Conservation (phyloP, 2,329 filamentous ascomycete genomes). For the Exophiala bonariae region DNA sequence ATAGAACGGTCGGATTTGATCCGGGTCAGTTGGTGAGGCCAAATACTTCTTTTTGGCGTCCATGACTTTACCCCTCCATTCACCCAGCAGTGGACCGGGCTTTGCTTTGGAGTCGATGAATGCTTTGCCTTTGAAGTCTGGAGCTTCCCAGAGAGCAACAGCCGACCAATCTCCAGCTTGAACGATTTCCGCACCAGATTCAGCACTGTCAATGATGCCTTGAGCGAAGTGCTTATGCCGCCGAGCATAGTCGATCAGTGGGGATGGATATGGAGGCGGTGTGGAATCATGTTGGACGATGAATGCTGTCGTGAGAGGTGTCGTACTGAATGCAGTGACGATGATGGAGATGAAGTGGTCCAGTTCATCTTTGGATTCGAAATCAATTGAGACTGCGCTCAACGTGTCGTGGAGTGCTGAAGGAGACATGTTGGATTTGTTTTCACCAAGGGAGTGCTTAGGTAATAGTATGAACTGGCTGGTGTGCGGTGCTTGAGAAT, state of each 20-base stretch:
- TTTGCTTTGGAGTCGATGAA: slow-evolving; percentile 22
- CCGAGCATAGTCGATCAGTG: slow-evolving; percentile 15
- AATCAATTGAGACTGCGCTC: slow-evolving; percentile 5
- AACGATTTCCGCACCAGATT: slow-evolving; percentile 22
- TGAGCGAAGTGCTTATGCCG: slow-evolving; percentile 20
- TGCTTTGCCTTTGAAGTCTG: slow-evolving; percentile 18
- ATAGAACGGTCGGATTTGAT: slow-evolving; percentile 19
- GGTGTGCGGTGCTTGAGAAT: no score
- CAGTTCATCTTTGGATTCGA: slow-evolving; percentile 11
- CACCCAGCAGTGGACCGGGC: slow-evolving; percentile 16
- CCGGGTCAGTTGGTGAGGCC: slow-evolving; percentile 1
- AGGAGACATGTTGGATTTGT: neutral
- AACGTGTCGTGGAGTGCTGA: neutral
- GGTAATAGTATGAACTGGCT: no score
- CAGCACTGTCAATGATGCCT: slow-evolving; percentile 21
- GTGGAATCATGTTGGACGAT: slow-evolving; percentile 24
- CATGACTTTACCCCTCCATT: slow-evolving; percentile 21
- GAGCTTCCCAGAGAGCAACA: slow-evolving; percentile 25
- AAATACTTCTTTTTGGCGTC: slow-evolving; percentile 20
- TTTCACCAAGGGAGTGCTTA: no score
- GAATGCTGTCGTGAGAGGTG: slow-evolving; percentile 21
- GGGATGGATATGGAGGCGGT: slow-evolving; percentile 22
- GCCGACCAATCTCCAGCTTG: slow-evolving; percentile 26
- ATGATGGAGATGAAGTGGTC: slow-evolving; percentile 23
- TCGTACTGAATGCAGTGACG: slow-evolving; percentile 18